Evolutionary conservation across 1,139 yeast species (phyloP), one percentile per base, ranked within the genome.

Genomic region (Hansenula lynferdii): DNA sequence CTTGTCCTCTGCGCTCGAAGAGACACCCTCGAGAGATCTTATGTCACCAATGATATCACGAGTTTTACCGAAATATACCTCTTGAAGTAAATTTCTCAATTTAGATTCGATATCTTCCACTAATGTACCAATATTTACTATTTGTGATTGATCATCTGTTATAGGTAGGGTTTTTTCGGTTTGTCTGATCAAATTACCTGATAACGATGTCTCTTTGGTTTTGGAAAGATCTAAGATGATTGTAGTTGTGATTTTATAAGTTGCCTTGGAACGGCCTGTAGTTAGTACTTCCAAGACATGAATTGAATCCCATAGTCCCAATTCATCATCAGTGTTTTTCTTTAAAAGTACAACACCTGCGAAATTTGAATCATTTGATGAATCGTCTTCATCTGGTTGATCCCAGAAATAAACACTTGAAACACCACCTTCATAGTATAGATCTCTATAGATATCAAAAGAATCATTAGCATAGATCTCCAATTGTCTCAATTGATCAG

Each of bases 361-460:
- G 67, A 92, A 87, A 1, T 72, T 72, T 4, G 74, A 75, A 39
- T 69, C 68, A 11, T 67, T 57, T 17, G 56, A 58, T 11, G 57
- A 56, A 17, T 62, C 69, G 8, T 65, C 71, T 30, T 69, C 78
- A 25, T 65, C 70, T 31, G 77, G 85, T 25, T 79, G 74, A 53
- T 86, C 95, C 98, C 98, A 92, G 37, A 92, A 68, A 58, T 92
- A 92, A n/a, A 84, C 95, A 41, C 92, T 81, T 2, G 95, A 83
- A 32, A 84, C 71, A 16, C 96, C 94, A 27, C 97, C 97, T 60
- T 90, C 97, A 60, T 89, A 92, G 67, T 92, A 92, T 52, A 92
- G 66, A 58, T 92, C 98, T 47, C 97, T 72, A 64, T 92, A 92
- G 29, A 92, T 75, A 55, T 90, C 97, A 60, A 92, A 87, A 9